These are phyloP conservation scores for Aphanomyces invadans DNA, from an alignment of 352 stramenopile genomes.

Conservation along the genomic window DNA sequence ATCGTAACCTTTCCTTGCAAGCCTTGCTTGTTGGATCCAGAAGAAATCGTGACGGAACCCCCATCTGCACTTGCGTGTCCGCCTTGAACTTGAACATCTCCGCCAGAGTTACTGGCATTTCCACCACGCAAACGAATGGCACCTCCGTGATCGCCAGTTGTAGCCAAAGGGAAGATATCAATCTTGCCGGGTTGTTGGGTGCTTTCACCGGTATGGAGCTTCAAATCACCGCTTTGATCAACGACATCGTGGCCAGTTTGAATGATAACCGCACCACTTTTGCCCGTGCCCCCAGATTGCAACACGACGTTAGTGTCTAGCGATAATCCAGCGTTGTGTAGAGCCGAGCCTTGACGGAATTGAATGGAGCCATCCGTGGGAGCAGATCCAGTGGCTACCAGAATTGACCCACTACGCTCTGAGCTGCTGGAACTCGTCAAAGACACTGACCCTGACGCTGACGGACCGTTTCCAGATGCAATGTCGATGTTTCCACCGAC, in stretches of 20 bases:
- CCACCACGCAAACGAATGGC: not conserved
- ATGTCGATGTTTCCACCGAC: not conserved
- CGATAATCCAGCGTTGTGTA: not conserved
- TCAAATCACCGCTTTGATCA: constrained; percentile 3
- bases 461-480: not conserved
- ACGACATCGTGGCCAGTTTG: not conserved
- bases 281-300: not conserved
- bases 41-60: not conserved
- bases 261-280: constrained; percentile 3
- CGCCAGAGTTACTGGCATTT: not conserved
- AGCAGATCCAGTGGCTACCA: not conserved
- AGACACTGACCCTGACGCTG: not conserved
- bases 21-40: not conserved
- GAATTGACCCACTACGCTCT: not conserved
- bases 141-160: not conserved
- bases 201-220: not conserved
- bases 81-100: not conserved
- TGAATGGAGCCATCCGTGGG: not conserved
- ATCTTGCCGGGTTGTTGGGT: not conserved
- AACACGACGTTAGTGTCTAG: not conserved
- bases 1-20: not conserved
- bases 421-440: not conserved
- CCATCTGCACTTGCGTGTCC: not conserved
- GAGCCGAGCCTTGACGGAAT: not conserved
- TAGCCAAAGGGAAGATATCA: not conserved